Conservation (phyloP, 371 early-diverging fungal species). For the Saksenaea oblongispora region DNA sequence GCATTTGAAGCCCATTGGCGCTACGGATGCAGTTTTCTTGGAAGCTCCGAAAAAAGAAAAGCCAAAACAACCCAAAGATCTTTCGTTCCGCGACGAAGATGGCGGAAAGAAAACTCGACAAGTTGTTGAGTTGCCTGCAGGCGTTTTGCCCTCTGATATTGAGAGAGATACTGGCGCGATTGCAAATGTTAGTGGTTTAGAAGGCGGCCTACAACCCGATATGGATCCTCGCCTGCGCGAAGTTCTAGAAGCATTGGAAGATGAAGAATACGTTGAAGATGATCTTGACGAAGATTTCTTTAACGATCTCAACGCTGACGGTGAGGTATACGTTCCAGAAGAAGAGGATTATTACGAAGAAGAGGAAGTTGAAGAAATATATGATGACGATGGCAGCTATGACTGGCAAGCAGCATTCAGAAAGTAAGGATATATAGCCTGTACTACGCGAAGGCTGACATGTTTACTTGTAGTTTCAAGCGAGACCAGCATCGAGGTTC, state of each 20-base stretch:
- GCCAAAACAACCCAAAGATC: constrained; percentile 23
- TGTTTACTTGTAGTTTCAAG: constrained; percentile 31
- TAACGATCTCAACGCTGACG: constrained; percentile 58
- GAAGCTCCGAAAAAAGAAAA: constrained; percentile 61
- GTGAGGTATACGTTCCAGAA: constrained; percentile 42
- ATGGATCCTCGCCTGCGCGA: constrained; percentile 84
- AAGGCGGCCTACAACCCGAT: constrained; percentile 72
- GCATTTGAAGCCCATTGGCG: constrained; percentile 89
- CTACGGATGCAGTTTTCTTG: constrained; percentile 78
- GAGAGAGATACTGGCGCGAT: constrained; percentile 55
- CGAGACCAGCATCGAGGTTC: constrained; percentile 40
- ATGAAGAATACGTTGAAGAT: constrained; percentile 82
- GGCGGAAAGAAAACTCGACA: constrained; percentile 32
- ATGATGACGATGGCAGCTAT: constrained; percentile 42
- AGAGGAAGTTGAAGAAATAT: constrained; percentile 55
- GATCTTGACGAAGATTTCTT: constrained; percentile 80
- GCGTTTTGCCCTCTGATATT: constrained; percentile 71
- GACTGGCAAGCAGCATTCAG: constrained; percentile 72
- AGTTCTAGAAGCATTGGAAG: constrained; percentile 88
- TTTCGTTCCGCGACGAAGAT: constrained; percentile 20
- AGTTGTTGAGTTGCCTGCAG: constrained; percentile 67
- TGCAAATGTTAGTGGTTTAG: constrained; percentile 42
- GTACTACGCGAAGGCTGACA: background rate
- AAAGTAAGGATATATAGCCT: constrained; percentile 46
- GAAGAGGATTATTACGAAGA: constrained; percentile 51